Evolutionary conservation across 768 basidiomycete species (phyloP).

Genomic region (Pholiota conissans): DNA sequence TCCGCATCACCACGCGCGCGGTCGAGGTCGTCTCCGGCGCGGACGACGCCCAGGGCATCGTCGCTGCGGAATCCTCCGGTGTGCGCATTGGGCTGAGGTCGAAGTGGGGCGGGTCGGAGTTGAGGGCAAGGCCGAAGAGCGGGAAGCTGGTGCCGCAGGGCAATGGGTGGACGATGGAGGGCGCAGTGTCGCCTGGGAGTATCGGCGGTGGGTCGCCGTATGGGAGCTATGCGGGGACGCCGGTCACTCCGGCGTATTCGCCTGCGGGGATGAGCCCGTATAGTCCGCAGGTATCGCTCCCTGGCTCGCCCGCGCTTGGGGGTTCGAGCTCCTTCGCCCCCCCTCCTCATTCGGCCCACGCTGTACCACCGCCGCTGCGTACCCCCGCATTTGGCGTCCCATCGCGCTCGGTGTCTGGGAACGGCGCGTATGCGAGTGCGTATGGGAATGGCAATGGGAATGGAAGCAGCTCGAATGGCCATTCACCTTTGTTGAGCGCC

Average conservation of each 20-base stretch:
- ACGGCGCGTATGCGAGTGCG: neutral
- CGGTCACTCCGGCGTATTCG: constrained; percentile 28
- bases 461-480: constrained; percentile 16
- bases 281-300: constrained; percentile 20
- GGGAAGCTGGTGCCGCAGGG: constrained; percentile 57
- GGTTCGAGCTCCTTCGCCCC: constrained; percentile 3
- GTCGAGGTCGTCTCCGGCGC: constrained; percentile 65
- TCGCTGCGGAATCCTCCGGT: constrained; percentile 66
- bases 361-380: neutral
- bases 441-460: constrained; percentile 11
- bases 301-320: constrained; percentile 21
- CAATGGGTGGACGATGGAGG: constrained; percentile 60
- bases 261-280: constrained; percentile 31
- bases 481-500: constrained; percentile 13
- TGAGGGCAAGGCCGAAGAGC: constrained; percentile 53
- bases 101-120: constrained; percentile 68
- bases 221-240: constrained; percentile 32
- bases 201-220: constrained; percentile 32
- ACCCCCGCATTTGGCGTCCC: neutral
- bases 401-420: constrained; percentile 9
- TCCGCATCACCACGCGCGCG: constrained; percentile 63
- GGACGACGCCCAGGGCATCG: constrained; percentile 47
- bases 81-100: constrained; percentile 53
- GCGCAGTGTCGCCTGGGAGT: constrained; percentile 18
- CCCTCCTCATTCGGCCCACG: neutral